These are phyloP conservation scores for Puccinia polysora DNA, from an alignment of 1,284 basidiomycete species.

Conservation along the genomic window DNA sequence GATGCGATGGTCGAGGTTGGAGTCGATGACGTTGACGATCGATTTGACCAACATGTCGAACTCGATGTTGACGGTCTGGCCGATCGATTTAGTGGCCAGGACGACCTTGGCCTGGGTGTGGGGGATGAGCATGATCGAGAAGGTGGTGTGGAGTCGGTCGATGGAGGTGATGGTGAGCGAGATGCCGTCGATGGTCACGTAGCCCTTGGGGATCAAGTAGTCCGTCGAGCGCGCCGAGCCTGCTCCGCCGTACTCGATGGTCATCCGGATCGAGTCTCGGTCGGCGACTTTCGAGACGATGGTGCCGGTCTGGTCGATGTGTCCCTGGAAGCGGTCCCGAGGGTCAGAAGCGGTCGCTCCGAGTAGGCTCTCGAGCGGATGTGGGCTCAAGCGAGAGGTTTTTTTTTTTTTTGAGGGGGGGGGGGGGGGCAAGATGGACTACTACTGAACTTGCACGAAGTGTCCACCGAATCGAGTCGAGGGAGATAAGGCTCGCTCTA, in stretches of 20 bases:
- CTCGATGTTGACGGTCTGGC: slow-evolving; percentile 86
- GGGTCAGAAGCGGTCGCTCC: not conserved
- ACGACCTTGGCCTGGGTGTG: slow-evolving; percentile 89
- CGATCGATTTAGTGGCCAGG: slow-evolving; percentile 68
- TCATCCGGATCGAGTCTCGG: slow-evolving; percentile 78
- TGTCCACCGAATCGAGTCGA: slow-evolving; percentile 92
- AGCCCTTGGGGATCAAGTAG: slow-evolving; percentile 93
- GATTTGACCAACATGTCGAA: slow-evolving; percentile 81
- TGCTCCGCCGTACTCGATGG: slow-evolving; percentile 64
- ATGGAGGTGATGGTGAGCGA: slow-evolving; percentile 80
- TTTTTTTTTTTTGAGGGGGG: not conserved
- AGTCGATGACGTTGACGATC: slow-evolving; percentile 36
- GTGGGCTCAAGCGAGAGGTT: not conserved
- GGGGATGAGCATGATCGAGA: slow-evolving; percentile 90
- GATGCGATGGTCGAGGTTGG: not conserved
- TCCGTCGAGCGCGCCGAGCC: slow-evolving; percentile 60
- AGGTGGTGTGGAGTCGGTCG: slow-evolving; percentile 60
- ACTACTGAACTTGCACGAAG: slow-evolving; percentile 74
- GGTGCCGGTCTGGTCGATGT: slow-evolving; percentile 83
- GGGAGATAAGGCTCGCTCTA: slow-evolving; percentile 89
- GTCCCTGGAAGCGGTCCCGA: slow-evolving; percentile 62
- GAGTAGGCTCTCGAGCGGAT: slow-evolving; percentile 11
- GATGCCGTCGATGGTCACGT: slow-evolving; percentile 88
- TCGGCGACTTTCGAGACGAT: slow-evolving; percentile 67
- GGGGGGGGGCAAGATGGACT: not conserved